Evolutionary conservation across 768 basidiomycete species (phyloP).

Genomic region (Auriscalpium vulgare): DNA sequence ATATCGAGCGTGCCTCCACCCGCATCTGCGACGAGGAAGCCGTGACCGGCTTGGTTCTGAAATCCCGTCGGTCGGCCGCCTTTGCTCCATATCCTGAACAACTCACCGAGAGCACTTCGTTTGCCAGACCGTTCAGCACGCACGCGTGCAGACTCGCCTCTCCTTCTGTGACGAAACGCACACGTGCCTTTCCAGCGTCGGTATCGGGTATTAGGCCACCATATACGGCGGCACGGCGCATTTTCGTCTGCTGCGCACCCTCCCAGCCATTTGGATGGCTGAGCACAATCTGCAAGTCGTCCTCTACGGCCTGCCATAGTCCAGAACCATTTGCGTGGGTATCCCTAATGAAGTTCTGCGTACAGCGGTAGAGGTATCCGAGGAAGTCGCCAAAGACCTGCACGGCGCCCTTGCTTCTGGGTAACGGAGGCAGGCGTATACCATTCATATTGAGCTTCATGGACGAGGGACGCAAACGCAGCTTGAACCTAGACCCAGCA

Average conservation of each 20-base stretch:
- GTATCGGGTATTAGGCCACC: slow-evolving; percentile 71
- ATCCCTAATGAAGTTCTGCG: slow-evolving; percentile 66
- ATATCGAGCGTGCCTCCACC: slow-evolving; percentile 80
- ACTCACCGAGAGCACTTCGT: slow-evolving; percentile 66
- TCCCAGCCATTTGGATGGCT: slow-evolving; percentile 85
- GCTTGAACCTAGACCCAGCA: slow-evolving; percentile 52
- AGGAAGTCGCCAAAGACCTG: slow-evolving; percentile 79
- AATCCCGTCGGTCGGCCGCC: neutral
- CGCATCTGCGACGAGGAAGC: slow-evolving; percentile 74
- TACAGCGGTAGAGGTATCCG: slow-evolving; percentile 65
- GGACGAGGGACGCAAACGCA: slow-evolving; percentile 65
- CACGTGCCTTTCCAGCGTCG: slow-evolving; percentile 61
- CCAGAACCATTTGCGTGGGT: slow-evolving; percentile 73
- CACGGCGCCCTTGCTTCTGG: slow-evolving; percentile 57
- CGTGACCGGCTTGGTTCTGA: slow-evolving; percentile 66
- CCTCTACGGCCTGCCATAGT: slow-evolving; percentile 65
- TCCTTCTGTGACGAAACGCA: slow-evolving; percentile 77
- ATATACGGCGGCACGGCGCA: slow-evolving; percentile 66
- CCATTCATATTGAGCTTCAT: slow-evolving; percentile 84
- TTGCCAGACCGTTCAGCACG: slow-evolving; percentile 68
- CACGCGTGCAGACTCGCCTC: slow-evolving; percentile 81
- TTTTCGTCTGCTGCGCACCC: slow-evolving; percentile 67
- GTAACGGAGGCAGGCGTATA: slow-evolving; percentile 65
- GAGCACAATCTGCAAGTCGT: slow-evolving; percentile 64
- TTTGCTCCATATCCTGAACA: neutral